phyloP scores from a whole-genome alignment of 306 rosid genomes.

The Quercus robur region DNA sequence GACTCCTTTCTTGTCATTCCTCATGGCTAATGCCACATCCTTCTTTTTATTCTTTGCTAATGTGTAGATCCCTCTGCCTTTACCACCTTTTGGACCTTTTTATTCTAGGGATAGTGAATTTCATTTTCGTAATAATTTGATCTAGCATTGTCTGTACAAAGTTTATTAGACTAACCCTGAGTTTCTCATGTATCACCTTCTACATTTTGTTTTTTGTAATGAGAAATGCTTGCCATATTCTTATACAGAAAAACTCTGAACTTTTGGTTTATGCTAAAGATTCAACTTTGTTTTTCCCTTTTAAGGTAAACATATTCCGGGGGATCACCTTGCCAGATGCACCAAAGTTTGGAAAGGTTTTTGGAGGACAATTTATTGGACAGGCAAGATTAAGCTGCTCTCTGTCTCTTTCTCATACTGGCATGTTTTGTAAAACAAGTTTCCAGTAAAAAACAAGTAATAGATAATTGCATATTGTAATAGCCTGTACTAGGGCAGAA shows the following conservation, averaged over 20 bases:
- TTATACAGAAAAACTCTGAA: not conserved
- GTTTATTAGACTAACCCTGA: not conserved
- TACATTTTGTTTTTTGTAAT: not conserved
- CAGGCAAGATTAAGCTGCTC: conserved; percentile 56
- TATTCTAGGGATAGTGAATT: not conserved
- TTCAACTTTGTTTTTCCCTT: conserved; percentile 10
- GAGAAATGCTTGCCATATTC: not conserved
- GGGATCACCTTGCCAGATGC: conserved; percentile 86
- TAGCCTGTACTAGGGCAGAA: not conserved
- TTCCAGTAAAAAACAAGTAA: not conserved
- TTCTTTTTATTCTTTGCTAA: not conserved
- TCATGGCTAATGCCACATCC: not conserved
- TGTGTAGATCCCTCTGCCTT: not conserved
- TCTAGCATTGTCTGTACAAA: not conserved
- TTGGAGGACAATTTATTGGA: conserved; percentile 90
- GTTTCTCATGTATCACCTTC: not conserved
- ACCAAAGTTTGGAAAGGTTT: conserved; percentile 83
- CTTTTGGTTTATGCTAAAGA: conserved; percentile 8
- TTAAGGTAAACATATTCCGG: conserved; percentile 70
- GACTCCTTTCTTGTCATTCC: not conserved
- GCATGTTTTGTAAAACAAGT: not conserved
- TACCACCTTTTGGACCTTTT: not conserved
- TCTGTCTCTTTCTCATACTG: not conserved
- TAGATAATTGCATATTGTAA: not conserved
- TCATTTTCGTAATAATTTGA: not conserved